These are phyloP conservation scores for Metarhizium guizhouense DNA, from an alignment of 2,329 filamentous ascomycete species.

Conservation along the genomic window DNA sequence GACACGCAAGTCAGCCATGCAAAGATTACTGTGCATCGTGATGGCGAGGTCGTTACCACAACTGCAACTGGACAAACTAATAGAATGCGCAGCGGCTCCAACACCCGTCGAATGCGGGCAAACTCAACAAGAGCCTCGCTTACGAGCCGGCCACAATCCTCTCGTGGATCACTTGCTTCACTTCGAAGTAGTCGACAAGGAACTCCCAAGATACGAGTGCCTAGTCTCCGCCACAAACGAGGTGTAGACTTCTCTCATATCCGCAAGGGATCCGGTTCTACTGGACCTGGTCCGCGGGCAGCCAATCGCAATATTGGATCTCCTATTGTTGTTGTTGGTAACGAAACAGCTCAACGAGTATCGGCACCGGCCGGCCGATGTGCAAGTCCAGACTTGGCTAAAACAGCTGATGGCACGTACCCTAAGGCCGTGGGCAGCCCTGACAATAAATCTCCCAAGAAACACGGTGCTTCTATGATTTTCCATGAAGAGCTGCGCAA, in stretches of 20 bases:
- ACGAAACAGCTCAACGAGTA: conserved; percentile 12
- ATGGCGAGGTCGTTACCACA: conserved; percentile 21
- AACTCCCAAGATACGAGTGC: conserved; percentile 30
- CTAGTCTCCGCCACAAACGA: conserved; percentile 38
- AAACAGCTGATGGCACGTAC: conserved; percentile 15
- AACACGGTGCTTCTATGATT: conserved; percentile 22
- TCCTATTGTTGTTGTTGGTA: conserved; percentile 7
- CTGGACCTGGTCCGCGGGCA: conserved; percentile 11
- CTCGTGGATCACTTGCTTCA: conserved; percentile 38
- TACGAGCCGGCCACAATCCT: conserved; percentile 22
- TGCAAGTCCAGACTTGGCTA: conserved; percentile 20
- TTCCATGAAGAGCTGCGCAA: conserved; percentile 71
- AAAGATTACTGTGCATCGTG: conserved; percentile 60
- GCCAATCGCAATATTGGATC: conserved; percentile 10
- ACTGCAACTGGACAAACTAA: conserved; percentile 17
- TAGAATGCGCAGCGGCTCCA: conserved; percentile 27
- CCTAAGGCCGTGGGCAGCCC: conserved; percentile 16
- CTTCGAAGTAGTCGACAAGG: conserved; percentile 37
- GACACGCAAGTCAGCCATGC: conserved; percentile 49
- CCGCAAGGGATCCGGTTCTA: conserved; percentile 29
- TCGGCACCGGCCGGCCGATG: conserved; percentile 13
- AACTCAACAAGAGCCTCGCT: conserved; percentile 20
- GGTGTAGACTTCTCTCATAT: conserved; percentile 46
- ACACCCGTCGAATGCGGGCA: conserved; percentile 19
- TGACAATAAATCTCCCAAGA: conserved; percentile 1